A percentile compares a stretch with the other conserved stretches of the same genome.
These are phyloP conservation scores for Carex myosuroides DNA, from an alignment of 176 grass and related monocot species.

Conservation along the genomic window DNA sequence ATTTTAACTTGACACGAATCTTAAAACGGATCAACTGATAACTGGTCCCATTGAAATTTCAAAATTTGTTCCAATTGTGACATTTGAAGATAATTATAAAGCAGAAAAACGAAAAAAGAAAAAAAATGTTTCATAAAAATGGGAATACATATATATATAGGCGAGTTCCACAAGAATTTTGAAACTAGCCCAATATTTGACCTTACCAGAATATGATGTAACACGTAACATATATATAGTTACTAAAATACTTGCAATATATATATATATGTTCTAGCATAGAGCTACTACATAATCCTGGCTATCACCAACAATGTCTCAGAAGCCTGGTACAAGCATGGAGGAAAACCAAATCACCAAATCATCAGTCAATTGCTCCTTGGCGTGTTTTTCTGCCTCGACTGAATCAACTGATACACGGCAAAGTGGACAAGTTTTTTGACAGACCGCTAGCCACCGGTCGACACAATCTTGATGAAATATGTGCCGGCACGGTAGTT, in stretches of 20 bases:
- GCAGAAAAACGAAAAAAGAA: not conserved
- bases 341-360: conserved; percentile 66
- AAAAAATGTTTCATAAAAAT: not conserved
- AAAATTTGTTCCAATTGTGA: not conserved
- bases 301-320: conserved; percentile 5
- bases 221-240: not conserved
- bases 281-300: not conserved
- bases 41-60: not conserved
- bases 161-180: not conserved
- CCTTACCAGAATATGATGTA: not conserved
- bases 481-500: conserved; percentile 49
- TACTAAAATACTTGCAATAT: not conserved
- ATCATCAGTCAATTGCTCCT: conserved; percentile 38
- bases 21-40: too few species aligned
- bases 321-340: conserved; percentile 71
- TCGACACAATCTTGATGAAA: conserved; percentile 73
- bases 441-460: conserved; percentile 45
- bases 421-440: conserved; percentile 63
- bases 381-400: not conserved
- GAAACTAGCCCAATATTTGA: not conserved
- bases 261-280: not conserved
- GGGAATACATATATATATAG: too few species aligned
- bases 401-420: conserved; percentile 38
- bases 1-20: too few species aligned
- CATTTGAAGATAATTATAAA: not conserved